Evolutionary conservation across 257 asterid genomes (phyloP), one percentile per base, ranked within the genome.

Genomic region (Linaria vulgaris): DNA sequence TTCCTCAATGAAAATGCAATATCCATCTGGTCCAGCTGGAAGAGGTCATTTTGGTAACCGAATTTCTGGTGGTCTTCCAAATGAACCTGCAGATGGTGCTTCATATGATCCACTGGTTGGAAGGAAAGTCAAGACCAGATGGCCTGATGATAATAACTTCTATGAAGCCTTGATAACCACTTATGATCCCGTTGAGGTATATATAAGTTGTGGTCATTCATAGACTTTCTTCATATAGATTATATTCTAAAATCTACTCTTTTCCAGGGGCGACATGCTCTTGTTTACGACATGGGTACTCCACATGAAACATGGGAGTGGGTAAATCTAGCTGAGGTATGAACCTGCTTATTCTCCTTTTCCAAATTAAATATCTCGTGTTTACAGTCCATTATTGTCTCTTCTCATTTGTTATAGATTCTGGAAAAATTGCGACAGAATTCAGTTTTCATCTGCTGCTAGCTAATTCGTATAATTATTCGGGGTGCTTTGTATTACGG

Each of bases 61-160:
- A 61, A 76, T 76, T 59, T 58, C 88, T 59, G 89, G 90, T 58
- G 81, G 79, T 59, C 72, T 69, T 74, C 72, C 76, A 47, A 63
- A 61, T 50, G 92, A 82, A 63, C 82, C 86, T 47, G 82, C 83
- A 25, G 95, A 86, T 67, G 85, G 86, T 58, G 84, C 74, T 63
- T 54, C 86, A 53, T 66, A 65, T 61, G 81, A 83, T 71, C 66
- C 88, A 5, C 72, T 89, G 80, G 67, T 92, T 39, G 99, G 99
- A 63, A 82, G 87, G 81, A 92, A 67, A 83, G 91, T 92, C 65
- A 80, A 87, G 76, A 92, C 95, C n/a, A 75, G 91, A 72, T 92
- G 97, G 99, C 99, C 99, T 60, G 99, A 89, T 64, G 97, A 92
- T 79, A 92, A 92, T 72, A 89, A 70, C 68, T 92, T 89, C 54